Evolutionary conservation across 1,139 yeast genomes (phyloP).

Genomic region (Suhomyces panamericanus): DNA sequence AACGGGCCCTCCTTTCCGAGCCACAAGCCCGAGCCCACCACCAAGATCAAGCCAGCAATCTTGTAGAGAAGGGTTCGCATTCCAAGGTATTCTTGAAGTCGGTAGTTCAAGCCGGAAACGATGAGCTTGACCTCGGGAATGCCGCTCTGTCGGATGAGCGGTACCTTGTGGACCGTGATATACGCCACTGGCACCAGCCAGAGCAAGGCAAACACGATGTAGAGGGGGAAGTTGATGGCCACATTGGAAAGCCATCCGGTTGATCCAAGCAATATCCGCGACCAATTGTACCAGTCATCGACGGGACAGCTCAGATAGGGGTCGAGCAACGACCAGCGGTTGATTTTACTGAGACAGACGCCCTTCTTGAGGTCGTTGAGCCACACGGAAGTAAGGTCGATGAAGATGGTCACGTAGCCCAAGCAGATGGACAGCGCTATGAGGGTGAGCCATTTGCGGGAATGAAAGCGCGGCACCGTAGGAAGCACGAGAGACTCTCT

Average conservation of each 20-base stretch:
- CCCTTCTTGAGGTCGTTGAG: conserved; percentile 61
- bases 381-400: conserved; percentile 64
- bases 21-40: conserved; percentile 84
- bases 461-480: conserved; percentile 15
- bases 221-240: conserved; percentile 42
- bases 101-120: conserved; percentile 57
- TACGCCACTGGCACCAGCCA: conserved; percentile 33
- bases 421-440: conserved; percentile 53
- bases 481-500: conserved; percentile 15
- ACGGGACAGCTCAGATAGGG: conserved; percentile 50
- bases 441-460: conserved; percentile 61
- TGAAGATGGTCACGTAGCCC: conserved; percentile 59
- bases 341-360: conserved; percentile 37
- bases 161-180: conserved; percentile 36
- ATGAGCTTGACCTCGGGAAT: conserved; percentile 68
- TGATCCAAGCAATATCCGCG: conserved; percentile 28
- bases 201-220: conserved; percentile 29
- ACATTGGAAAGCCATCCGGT: conserved; percentile 20
- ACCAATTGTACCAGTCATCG: conserved; percentile 47
- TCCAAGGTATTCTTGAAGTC: conserved; percentile 46
- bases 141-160: conserved; percentile 60
- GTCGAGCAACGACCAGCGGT: conserved; percentile 44
- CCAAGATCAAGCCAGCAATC: conserved; percentile 55
- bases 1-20: conserved; percentile 93
- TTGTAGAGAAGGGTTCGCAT: conserved; percentile 49